A percentile compares a stretch with the other conserved stretches of the same genome.
These are phyloP conservation scores for Colletotrichum zoysiae DNA, from an alignment of 2,329 filamentous ascomycete species.

Conservation along the genomic window DNA sequence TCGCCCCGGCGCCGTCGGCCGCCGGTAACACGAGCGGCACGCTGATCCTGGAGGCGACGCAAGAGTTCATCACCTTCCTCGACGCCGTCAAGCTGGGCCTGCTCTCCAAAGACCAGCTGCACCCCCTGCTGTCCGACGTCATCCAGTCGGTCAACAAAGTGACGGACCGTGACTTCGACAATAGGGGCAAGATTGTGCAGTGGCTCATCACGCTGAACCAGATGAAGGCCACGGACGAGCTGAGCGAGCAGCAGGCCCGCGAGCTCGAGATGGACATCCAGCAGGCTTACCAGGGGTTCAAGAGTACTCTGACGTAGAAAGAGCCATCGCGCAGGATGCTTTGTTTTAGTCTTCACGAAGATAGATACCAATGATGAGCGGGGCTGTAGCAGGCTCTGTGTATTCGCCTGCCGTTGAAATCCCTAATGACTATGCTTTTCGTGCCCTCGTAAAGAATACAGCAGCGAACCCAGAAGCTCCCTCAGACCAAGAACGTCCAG, in stretches of 20 bases:
- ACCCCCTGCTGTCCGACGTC: slow-evolving; percentile 92
- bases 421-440: background rate
- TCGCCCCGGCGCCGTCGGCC: slow-evolving; percentile 57
- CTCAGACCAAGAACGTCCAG: slow-evolving; percentile 88
- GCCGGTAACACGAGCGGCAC: slow-evolving; percentile 66
- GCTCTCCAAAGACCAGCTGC: slow-evolving; percentile 94
- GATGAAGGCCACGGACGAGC: slow-evolving; percentile 94
- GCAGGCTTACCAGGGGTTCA: slow-evolving; percentile 94
- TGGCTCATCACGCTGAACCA: slow-evolving; percentile 98
- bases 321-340: background rate
- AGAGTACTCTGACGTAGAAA: slow-evolving; percentile 74
- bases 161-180: slow-evolving; percentile 94
- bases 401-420: background rate
- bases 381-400: background rate
- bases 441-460: slow-evolving; percentile 10
- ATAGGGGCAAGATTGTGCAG: slow-evolving; percentile 95
- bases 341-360: background rate
- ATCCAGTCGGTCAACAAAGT: slow-evolving; percentile 98
- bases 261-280: slow-evolving; percentile 95
- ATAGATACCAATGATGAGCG: slow-evolving; percentile 29
- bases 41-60: slow-evolving; percentile 89
- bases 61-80: slow-evolving; percentile 98
- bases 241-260: slow-evolving; percentile 87
- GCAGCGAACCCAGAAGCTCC: background rate
- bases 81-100: slow-evolving; percentile 94